A percentile compares a stretch with the other conserved stretches of the same genome.
These are phyloP conservation scores for Cystobasidium slooffiae DNA, from an alignment of 1,284 basidiomycete genomes.

Conservation along the genomic window DNA sequence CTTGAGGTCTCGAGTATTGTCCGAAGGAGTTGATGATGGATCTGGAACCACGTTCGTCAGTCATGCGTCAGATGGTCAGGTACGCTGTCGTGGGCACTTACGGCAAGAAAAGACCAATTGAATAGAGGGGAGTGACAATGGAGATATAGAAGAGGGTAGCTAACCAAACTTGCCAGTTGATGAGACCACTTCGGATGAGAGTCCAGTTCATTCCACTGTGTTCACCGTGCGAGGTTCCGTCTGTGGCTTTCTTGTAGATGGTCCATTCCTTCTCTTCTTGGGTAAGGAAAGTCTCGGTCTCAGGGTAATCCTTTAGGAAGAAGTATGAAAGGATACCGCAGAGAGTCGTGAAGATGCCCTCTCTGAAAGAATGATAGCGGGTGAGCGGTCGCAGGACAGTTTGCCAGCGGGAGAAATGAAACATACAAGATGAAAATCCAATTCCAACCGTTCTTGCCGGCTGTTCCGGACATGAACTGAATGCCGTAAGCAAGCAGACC, in stretches of 20 bases:
- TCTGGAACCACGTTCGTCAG: slow-evolving; percentile 57
- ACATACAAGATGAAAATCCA: slow-evolving; percentile 60
- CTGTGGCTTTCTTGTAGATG: slow-evolving; percentile 66
- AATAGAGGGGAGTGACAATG: slow-evolving; percentile 63
- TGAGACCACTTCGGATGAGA: slow-evolving; percentile 63
- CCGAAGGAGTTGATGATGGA: slow-evolving; percentile 61
- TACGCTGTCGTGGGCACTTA: slow-evolving; percentile 59
- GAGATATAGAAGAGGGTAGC: slow-evolving; percentile 68
- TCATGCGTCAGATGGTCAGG: slow-evolving; percentile 55
- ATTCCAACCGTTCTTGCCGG: slow-evolving; percentile 60
- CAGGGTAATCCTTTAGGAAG: slow-evolving; percentile 63
- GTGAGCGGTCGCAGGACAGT: neutral
- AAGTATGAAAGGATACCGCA: slow-evolving; percentile 41
- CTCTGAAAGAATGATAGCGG: neutral
- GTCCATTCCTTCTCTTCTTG: slow-evolving; percentile 69
- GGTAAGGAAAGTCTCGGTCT: slow-evolving; percentile 74
- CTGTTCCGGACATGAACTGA: slow-evolving; percentile 60
- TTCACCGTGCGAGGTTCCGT: slow-evolving; percentile 47
- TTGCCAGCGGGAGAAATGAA: neutral
- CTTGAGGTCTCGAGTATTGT: slow-evolving; percentile 47
- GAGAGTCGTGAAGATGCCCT: slow-evolving; percentile 41
- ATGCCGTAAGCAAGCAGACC: slow-evolving; percentile 61
- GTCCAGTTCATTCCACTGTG: slow-evolving; percentile 45
- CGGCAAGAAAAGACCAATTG: slow-evolving; percentile 70
- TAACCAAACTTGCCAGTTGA: slow-evolving; percentile 70